phyloP scores from a whole-genome alignment of 768 basidiomycete species.

The Tricholomella constricta region DNA sequence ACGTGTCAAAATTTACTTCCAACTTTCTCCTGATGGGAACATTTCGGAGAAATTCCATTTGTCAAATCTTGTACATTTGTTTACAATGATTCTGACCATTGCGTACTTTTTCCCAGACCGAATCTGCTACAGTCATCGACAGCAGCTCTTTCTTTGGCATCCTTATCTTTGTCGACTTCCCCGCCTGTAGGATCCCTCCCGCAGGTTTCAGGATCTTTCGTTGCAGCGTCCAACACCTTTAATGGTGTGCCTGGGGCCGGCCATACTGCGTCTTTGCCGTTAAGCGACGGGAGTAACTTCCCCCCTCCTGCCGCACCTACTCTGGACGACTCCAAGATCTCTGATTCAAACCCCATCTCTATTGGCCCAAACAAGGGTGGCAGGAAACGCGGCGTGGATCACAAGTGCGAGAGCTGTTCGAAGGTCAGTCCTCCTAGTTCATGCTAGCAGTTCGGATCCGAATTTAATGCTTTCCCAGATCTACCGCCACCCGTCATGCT shows the following conservation, averaged over 20 bases:
- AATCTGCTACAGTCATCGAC: slow-evolving; percentile 33
- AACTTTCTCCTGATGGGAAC: slow-evolving; percentile 9
- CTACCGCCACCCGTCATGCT: slow-evolving; percentile 90
- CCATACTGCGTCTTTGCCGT: slow-evolving; percentile 21
- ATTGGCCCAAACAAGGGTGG: slow-evolving; percentile 41
- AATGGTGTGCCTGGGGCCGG: slow-evolving; percentile 22
- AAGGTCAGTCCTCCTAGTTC: slow-evolving; percentile 58
- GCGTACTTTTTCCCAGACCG: slow-evolving; percentile 24
- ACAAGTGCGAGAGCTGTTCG: slow-evolving; percentile 91
- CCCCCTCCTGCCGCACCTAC: slow-evolving; percentile 10
- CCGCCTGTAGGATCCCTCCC: slow-evolving; percentile 29
- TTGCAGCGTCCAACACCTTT: slow-evolving; percentile 24
- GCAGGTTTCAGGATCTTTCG: slow-evolving; percentile 25
- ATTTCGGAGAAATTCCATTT: slow-evolving; percentile 1
- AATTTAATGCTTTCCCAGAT: slow-evolving; percentile 45
- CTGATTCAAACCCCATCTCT: slow-evolving; percentile 35
- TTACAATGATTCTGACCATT: slow-evolving; percentile 7
- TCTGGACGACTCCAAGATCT: slow-evolving; percentile 16
- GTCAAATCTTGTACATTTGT: slow-evolving; percentile 2
- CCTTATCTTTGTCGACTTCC: slow-evolving; percentile 46
- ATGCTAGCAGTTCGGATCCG: slow-evolving; percentile 9
- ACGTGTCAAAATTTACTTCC: slow-evolving; percentile 36
- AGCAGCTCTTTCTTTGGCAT: slow-evolving; percentile 44
- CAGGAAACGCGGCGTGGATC: slow-evolving; percentile 84
- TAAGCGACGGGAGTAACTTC: slow-evolving; percentile 28